These are phyloP conservation scores for Venturia carpophila DNA, from an alignment of 2,329 filamentous ascomycete genomes.

Conservation along the genomic window DNA sequence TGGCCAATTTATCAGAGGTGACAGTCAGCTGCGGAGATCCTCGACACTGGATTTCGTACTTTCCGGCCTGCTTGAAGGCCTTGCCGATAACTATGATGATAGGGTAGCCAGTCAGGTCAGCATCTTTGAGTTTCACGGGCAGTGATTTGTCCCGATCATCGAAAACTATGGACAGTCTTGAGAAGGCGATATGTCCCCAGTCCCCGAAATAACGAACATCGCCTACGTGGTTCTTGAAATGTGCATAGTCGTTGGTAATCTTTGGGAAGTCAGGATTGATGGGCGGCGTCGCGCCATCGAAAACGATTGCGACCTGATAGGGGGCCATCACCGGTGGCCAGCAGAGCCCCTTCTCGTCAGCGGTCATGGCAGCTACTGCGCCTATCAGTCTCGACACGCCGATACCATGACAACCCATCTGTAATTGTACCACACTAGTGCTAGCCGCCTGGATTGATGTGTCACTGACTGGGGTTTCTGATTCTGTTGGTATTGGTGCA, in stretches of 20 bases:
- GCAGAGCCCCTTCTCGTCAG: slow-evolving; percentile 62
- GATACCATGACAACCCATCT: slow-evolving; percentile 97
- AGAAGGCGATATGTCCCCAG: neutral
- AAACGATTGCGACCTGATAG: neutral
- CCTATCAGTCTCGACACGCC: slow-evolving; percentile 86
- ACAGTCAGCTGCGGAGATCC: neutral
- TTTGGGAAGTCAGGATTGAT: neutral
- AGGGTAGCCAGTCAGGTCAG: slow-evolving; percentile 82
- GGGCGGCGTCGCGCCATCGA: neutral
- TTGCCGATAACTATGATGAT: slow-evolving; percentile 72
- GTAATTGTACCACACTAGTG: slow-evolving; percentile 47
- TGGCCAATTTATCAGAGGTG: neutral
- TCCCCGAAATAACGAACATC: neutral
- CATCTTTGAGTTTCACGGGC: slow-evolving; percentile 83
- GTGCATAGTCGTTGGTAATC: neutral
- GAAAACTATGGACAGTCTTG: neutral
- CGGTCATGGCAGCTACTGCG: slow-evolving; percentile 69
- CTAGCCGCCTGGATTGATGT: slow-evolving; percentile 19
- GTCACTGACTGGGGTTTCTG: neutral
- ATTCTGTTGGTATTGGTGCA: slow-evolving; percentile 16
- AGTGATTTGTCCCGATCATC: slow-evolving; percentile 49
- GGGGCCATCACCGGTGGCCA: slow-evolving; percentile 57
- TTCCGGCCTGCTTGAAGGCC: slow-evolving; percentile 50
- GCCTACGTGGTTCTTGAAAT: neutral
- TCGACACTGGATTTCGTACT: slow-evolving; percentile 18